These are phyloP conservation scores for Colletotrichum sidae DNA, from an alignment of 2,329 filamentous ascomycete genomes.

Conservation along the genomic window DNA sequence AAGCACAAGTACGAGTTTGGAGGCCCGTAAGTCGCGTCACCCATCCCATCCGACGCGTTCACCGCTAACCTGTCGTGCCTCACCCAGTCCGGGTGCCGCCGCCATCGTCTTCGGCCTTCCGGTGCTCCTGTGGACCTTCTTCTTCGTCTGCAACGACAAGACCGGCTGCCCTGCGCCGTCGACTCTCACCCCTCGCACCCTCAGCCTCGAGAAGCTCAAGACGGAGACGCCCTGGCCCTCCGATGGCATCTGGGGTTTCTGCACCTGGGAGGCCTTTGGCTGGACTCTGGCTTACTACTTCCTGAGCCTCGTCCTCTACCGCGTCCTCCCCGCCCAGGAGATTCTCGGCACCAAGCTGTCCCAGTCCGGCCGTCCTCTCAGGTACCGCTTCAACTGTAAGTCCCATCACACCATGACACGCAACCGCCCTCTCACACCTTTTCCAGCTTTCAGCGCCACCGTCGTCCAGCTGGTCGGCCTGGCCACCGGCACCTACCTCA, in stretches of 20 bases:
- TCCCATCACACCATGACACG: accelerated
- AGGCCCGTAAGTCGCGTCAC: slow-evolving; percentile 45
- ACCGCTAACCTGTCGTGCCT: neutral
- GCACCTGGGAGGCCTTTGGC: slow-evolving; percentile 72
- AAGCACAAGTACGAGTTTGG: slow-evolving; percentile 47
- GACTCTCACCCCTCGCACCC: slow-evolving; percentile 73
- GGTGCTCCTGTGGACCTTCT: slow-evolving; percentile 76
- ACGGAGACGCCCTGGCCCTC: slow-evolving; percentile 81
- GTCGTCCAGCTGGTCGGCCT: slow-evolving; percentile 28
- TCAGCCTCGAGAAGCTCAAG: slow-evolving; percentile 77
- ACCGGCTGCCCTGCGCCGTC: slow-evolving; percentile 87
- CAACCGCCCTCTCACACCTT: neutral
- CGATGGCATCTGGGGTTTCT: slow-evolving; percentile 73
- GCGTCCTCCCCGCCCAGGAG: slow-evolving; percentile 78
- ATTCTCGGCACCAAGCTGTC: slow-evolving; percentile 75
- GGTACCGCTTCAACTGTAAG: slow-evolving; percentile 82
- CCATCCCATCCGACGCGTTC: neutral
- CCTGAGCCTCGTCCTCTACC: slow-evolving; percentile 77
- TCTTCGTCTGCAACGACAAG: slow-evolving; percentile 88
- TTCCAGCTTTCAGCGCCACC: slow-evolving; percentile 21
- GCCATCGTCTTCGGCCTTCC: slow-evolving; percentile 83
- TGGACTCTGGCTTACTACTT: slow-evolving; percentile 81
- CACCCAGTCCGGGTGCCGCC: slow-evolving; percentile 74
- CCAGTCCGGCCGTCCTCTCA: slow-evolving; percentile 73
- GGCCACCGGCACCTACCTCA: slow-evolving; percentile 69